A percentile compares a stretch with the other conserved stretches of the same genome.
Conservation (phyloP, 2,329 filamentous ascomycete species). For the Verticillium nonalfalfae region DNA sequence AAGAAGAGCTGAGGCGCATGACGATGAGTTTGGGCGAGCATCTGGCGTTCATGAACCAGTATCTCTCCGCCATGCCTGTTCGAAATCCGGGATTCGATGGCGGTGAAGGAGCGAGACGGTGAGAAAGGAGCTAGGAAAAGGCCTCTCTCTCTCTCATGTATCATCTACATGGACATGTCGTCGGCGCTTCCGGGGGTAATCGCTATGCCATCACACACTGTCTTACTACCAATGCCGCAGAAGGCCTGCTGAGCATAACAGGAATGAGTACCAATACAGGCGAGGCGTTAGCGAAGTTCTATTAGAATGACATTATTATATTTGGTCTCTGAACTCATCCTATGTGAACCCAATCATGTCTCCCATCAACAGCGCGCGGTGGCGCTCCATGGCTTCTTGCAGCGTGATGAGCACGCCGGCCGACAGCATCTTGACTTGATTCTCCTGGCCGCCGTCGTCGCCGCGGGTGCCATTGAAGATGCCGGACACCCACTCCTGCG, state of each 20-base stretch:
- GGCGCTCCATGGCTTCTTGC: slow-evolving; percentile 75
- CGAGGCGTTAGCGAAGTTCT: background rate
- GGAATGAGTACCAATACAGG: background rate
- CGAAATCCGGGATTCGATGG: slow-evolving; percentile 14
- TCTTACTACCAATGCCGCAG: background rate
- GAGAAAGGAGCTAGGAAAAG: background rate
- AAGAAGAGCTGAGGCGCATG: slow-evolving; percentile 42
- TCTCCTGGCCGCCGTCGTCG: slow-evolving; percentile 59
- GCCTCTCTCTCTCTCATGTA: background rate
- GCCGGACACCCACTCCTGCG: slow-evolving; percentile 74
- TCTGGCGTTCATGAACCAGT: slow-evolving; percentile 36
- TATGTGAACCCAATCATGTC: slow-evolving; percentile 43
- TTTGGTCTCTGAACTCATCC: background rate
- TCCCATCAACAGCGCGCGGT: slow-evolving; percentile 71
- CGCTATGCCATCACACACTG: background rate
- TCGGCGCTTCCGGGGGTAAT: background rate
- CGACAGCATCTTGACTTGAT: slow-evolving; percentile 70
- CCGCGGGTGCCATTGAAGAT: slow-evolving; percentile 61
- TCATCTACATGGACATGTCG: background rate
- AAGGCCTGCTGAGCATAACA: background rate
- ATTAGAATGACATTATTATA: background rate
- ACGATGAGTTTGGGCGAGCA: slow-evolving; percentile 44
- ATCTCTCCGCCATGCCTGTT: slow-evolving; percentile 32
- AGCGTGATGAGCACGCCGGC: slow-evolving; percentile 73
- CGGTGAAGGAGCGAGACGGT: background rate